phyloP scores from a whole-genome alignment of 1,284 basidiomycete species.

The Grifola frondosa region DNA sequence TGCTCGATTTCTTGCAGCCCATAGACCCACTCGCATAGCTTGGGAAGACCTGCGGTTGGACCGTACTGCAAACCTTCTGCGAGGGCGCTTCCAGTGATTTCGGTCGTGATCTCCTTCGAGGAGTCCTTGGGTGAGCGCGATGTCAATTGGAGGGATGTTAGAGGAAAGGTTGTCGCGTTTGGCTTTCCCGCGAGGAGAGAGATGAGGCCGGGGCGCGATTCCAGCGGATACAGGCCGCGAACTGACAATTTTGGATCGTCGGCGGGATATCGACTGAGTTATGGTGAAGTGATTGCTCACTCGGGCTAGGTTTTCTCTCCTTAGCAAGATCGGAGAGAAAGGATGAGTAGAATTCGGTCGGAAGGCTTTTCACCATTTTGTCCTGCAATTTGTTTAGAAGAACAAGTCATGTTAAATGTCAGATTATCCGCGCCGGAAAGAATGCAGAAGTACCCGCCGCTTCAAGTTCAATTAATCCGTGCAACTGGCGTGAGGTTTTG shows the following conservation, averaged over 20 bases:
- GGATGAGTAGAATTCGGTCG: slow-evolving; percentile 47
- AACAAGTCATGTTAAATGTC: too few relatives aligned
- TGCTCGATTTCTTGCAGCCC: slow-evolving; percentile 70
- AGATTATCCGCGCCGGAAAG: too few relatives aligned
- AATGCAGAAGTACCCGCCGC: too few relatives aligned
- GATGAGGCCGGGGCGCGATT: slow-evolving; percentile 77
- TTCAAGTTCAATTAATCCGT: too few relatives aligned
- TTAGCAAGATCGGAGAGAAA: slow-evolving; percentile 64
- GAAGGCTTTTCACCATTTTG: slow-evolving; percentile 38
- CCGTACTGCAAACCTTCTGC: slow-evolving; percentile 75
- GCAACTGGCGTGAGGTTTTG: too few relatives aligned
- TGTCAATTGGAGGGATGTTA: slow-evolving; percentile 70
- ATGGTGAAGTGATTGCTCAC: slow-evolving; percentile 35
- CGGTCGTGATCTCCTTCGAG: slow-evolving; percentile 44
- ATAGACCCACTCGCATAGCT: slow-evolving; percentile 64
- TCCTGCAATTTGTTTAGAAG: too few relatives aligned
- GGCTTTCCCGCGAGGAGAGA: slow-evolving; percentile 89
- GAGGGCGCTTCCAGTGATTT: slow-evolving; percentile 58
- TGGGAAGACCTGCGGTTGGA: slow-evolving; percentile 68
- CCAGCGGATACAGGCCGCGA: slow-evolving; percentile 69
- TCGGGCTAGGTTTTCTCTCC: slow-evolving; percentile 58
- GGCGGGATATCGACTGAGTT: not conserved
- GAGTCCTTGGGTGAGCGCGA: slow-evolving; percentile 46
- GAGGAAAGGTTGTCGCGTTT: slow-evolving; percentile 88
- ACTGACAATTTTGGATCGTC: slow-evolving; percentile 22